These are phyloP conservation scores for Chaetothyriales sp. DNA, from an alignment of 2,329 filamentous ascomycete species.

Conservation along the genomic window DNA sequence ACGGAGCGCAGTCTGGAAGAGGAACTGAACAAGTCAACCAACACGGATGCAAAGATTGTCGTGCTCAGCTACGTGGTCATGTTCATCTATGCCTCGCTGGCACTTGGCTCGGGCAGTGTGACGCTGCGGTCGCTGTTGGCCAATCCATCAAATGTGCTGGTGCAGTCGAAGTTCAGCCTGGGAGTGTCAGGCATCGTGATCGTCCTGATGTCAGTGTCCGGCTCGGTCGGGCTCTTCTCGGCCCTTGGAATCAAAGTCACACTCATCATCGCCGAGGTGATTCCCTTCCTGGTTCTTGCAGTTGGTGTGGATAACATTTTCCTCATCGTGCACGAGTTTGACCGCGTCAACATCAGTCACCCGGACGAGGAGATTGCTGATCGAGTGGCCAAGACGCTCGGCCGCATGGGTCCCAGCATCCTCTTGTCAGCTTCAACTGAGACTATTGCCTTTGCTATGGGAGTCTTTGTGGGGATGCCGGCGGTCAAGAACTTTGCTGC, in stretches of 20 bases:
- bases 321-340: constrained; percentile 94
- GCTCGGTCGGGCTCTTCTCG: constrained; percentile 88
- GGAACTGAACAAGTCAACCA: constrained; percentile 94
- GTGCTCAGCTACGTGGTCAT: constrained; percentile 95
- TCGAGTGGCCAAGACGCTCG: constrained; percentile 72
- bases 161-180: constrained; percentile 92
- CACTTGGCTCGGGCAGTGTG: constrained; percentile 74
- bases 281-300: constrained; percentile 89
- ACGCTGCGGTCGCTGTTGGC: constrained; percentile 60
- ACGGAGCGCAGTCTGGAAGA: constrained; percentile 91
- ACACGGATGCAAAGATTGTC: constrained; percentile 94
- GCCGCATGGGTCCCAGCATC: constrained; percentile 92
- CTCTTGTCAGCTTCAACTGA: constrained; percentile 89
- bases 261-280: constrained; percentile 94
- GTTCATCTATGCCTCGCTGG: constrained; percentile 92
- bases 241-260: constrained; percentile 86
- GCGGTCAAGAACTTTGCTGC: constrained; percentile 94
- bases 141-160: constrained; percentile 70
- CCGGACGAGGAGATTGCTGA: constrained; percentile 78
- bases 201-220: constrained; percentile 91
- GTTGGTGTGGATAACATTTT: constrained; percentile 99
- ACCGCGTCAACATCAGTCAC: constrained; percentile 81
- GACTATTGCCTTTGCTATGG: constrained; percentile 81
- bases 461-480: constrained; percentile 91
- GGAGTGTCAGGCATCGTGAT: constrained; percentile 92